Evolutionary conservation across 768 basidiomycete species (phyloP), one percentile per base, ranked within the genome.

Genomic region (Botryobasidium botryosum): DNA sequence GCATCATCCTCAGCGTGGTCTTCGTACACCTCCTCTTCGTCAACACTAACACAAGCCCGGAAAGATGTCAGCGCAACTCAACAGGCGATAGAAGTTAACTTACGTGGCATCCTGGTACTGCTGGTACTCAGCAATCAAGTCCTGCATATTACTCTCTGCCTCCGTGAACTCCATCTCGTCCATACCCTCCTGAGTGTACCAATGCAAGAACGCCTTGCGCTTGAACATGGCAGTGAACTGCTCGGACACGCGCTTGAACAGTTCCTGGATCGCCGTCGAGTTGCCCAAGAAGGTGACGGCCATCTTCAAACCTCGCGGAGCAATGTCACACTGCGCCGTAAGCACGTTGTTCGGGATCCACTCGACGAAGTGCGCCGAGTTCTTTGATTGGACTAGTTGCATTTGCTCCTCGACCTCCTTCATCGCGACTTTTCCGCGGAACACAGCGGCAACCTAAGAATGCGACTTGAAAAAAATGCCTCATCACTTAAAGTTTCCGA

Each of bases 181-280:
- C 92, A 97, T 97, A 62, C 92, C 94, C 69, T 97, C 94, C 62
- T 92, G 87, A 27, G 91, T 96, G 65, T 96, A 96, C 90, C 90
- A 92, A 63, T 92, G 84, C 77, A 88, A 73, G 75, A 88, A 90
- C 21, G 91, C 91, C 69, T 94, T 96, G 61, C 92, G 73, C 55
- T 64, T 54, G 64, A 55, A 60, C 32, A 40, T 40, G 6, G 39
- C 47, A 24, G 33, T 86, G 76, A 97, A 97, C 63, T 96, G 91
- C 61, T 92, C 90, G 53, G 79, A 82, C 60, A 97, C 88, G 68
- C 92, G 91, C 71, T 91, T 88, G 86, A 97, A 97, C 54, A 99
- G 72, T 62, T 92, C 90, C 64, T 96, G 91, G 62, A 96, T 94
- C 47, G 86, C 82, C 28, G 91, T 96, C 29, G 86, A 90, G 73